Conservation (phyloP, 2,329 filamentous ascomycete genomes). For the Ophiocordyceps sinensis region DNA sequence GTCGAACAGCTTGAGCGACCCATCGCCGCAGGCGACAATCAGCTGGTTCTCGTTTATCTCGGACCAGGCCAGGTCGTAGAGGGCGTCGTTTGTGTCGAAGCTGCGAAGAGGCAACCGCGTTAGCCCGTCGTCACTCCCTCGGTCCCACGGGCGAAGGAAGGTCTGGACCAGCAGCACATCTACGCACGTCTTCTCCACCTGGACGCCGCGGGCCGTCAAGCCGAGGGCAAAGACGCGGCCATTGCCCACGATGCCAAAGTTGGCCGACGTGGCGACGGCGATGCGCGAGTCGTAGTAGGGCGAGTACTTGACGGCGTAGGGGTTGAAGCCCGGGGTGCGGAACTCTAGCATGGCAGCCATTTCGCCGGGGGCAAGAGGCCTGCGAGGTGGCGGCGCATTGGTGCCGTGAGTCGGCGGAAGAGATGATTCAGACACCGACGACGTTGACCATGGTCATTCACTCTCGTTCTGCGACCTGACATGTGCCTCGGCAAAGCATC, state of each 20-base stretch:
- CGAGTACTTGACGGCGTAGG: slow-evolving; percentile 95
- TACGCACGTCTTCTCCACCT: slow-evolving; percentile 63
- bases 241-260: slow-evolving; percentile 96
- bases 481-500: too few species aligned
- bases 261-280: slow-evolving; percentile 78
- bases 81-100: slow-evolving; percentile 93
- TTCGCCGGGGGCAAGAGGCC: slow-evolving; percentile 3
- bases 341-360: slow-evolving; percentile 75
- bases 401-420: neutral
- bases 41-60: slow-evolving; percentile 95
- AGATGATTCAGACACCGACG: too few species aligned
- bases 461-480: too few species aligned
- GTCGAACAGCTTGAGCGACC: slow-evolving; percentile 90
- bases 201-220: slow-evolving; percentile 69
- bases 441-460: too few species aligned
- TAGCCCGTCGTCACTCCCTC: neutral
- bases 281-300: slow-evolving; percentile 94
- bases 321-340: slow-evolving; percentile 85
- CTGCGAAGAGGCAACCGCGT: slow-evolving; percentile 25
- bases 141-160: too few species aligned
- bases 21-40: slow-evolving; percentile 78
- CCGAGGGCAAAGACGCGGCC: slow-evolving; percentile 76
- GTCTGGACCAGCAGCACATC: too few species aligned
- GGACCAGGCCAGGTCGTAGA: slow-evolving; percentile 92
- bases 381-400: neutral